These are phyloP conservation scores for Saksenaea vasiformis DNA, from an alignment of 371 early-diverging fungal genomes.

Conservation along the genomic window DNA sequence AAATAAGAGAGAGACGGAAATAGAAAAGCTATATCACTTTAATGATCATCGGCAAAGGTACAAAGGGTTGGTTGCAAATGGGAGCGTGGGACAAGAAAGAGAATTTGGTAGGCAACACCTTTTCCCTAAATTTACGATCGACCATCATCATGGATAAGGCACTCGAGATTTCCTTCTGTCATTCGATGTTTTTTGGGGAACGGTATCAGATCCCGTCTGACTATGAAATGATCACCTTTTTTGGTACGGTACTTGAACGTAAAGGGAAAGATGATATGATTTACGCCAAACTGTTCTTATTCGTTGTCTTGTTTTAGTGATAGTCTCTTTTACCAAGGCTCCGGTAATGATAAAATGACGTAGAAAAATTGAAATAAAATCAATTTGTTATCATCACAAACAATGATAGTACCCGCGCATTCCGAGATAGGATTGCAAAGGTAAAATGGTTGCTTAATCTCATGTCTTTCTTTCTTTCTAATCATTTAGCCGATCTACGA, in stretches of 20 bases:
- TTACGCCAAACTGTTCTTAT: background rate
- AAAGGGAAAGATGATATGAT: background rate
- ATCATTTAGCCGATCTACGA: background rate
- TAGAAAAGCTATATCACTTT: background rate
- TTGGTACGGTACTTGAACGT: background rate
- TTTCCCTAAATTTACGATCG: slow-evolving; percentile 2
- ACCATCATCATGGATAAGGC: background rate
- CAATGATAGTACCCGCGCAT: too few species aligned
- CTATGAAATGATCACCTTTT: background rate
- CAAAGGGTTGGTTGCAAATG: background rate
- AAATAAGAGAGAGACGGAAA: background rate
- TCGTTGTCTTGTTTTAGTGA: too few species aligned
- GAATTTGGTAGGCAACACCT: background rate
- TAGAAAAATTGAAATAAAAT: too few species aligned
- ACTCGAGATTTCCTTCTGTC: background rate
- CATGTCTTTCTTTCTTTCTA: too few species aligned
- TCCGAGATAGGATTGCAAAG: too few species aligned
- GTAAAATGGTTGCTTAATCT: too few species aligned
- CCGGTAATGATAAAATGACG: too few species aligned
- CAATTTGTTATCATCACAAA: too few species aligned
- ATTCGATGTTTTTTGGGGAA: background rate
- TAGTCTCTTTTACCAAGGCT: too few species aligned
- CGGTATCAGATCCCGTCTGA: background rate
- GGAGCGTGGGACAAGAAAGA: background rate
- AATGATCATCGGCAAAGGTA: background rate